Evolutionary conservation across 345 rosid species (phyloP).

Genomic region (Clausena lansium): DNA sequence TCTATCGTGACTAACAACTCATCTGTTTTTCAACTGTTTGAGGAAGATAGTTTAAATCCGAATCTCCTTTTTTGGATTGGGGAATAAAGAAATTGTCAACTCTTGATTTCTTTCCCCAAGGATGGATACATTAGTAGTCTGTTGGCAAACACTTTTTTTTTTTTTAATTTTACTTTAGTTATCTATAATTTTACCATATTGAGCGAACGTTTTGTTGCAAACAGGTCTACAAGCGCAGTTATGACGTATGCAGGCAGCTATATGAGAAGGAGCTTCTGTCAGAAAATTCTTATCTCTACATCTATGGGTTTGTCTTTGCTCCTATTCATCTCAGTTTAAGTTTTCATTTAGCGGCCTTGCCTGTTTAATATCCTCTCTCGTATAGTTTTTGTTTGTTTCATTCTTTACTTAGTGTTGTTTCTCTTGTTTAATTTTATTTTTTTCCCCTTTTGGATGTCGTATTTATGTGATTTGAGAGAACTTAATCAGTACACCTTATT

Average conservation of each 20-base stretch:
- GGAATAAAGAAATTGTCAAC: background rate
- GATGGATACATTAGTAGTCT: background rate
- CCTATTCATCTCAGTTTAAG: background rate
- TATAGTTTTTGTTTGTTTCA: background rate
- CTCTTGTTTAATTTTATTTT: slow-evolving; percentile 3
- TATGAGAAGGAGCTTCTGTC: slow-evolving; percentile 87
- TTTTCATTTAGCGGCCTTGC: background rate
- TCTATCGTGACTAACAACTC: background rate
- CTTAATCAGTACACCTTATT: slow-evolving; percentile 18
- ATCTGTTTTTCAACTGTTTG: background rate
- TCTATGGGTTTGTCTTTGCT: slow-evolving; percentile 62
- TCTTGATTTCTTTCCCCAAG: background rate
- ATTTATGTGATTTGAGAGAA: background rate
- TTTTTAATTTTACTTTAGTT: background rate
- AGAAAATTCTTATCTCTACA: slow-evolving; percentile 65
- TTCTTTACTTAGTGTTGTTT: background rate
- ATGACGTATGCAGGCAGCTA: slow-evolving; percentile 70
- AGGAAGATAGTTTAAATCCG: background rate
- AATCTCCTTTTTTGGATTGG: background rate
- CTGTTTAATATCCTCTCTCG: background rate
- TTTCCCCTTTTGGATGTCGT: background rate
- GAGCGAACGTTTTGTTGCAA: slow-evolving; percentile 15
- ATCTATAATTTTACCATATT: background rate
- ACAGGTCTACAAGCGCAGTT: slow-evolving; percentile 87
- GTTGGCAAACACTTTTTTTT: background rate